Evolutionary conservation across 176 grass and related monocot species (phyloP), one percentile per base, ranked within the genome.

Genomic region (Avena eriantha): DNA sequence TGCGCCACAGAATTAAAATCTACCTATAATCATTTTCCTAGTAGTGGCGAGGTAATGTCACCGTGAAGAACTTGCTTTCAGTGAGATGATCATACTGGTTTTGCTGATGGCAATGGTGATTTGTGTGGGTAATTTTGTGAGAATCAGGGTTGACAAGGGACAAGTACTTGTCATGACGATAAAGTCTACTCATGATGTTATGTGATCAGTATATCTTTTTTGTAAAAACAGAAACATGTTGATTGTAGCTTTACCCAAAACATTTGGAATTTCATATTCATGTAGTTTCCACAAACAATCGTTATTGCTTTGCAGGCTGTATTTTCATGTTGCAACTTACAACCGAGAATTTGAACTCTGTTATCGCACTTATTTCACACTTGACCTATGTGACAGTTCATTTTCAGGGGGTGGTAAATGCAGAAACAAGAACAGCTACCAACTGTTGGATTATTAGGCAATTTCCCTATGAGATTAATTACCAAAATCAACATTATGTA

Each of bases 181-280:
- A 59, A 59, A 22, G 56, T 59, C 8, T 59, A 57, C 55, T 57
- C 19, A 57, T 57, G 55, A 57, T 57, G 55, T 21, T 57, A 21
- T 57, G 55, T 59, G 22, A 22, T 21, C 56, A 59, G 56, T 3
- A 59, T 59, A 22, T n/a, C n/a, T 59, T 0, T 59, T 22, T 8
- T 59, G 56, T 0, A 22, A 59, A 57, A 59, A 59, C 21, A 8
- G 56, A 59, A 59, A 22, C 56, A 59, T 59, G 56, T 22, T 59
- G 56, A 59, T n/a, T 59, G 56, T 59, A 59, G 56, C 56, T 59
- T 59, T 59, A 59, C 56, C 53, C 56, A 59, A 59, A 59, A 59
- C 21, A 59, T 59, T 59, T 59, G 8, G 56, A 59, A 10, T 22
- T 59, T 59, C 56, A n/a, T 59, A 22, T 59, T 22, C 21, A 59